Conservation (phyloP, 2,329 filamentous ascomycete species). For the Setomelanomma holmii region DNA sequence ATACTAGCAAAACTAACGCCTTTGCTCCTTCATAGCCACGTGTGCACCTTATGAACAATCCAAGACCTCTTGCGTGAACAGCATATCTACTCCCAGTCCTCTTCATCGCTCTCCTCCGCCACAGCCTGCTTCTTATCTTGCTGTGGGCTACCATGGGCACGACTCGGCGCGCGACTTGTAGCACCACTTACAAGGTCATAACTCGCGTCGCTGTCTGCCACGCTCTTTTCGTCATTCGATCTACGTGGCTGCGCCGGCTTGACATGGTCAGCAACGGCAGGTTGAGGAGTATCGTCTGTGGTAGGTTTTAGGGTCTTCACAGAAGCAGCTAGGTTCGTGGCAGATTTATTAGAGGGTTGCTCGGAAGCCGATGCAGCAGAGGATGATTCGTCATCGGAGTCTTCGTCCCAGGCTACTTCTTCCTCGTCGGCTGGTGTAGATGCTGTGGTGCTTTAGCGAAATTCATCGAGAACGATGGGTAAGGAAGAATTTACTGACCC, state of each 20-base stretch:
- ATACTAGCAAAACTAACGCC: no score
- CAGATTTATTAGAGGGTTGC: conserved; percentile 61
- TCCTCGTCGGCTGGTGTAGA: conserved; percentile 78
- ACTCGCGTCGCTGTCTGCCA: conserved; percentile 91
- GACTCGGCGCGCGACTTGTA: conserved; percentile 68
- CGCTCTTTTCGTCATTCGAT: conserved; percentile 78
- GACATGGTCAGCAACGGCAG: conserved; percentile 42
- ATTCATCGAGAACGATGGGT: neutral
- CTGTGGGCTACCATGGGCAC: conserved; percentile 66
- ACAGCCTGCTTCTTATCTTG: conserved; percentile 57
- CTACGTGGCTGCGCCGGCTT: conserved; percentile 68
- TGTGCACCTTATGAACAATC: no score
- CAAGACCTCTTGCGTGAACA: no score
- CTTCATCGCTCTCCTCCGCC: conserved; percentile 60
- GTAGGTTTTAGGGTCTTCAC: conserved; percentile 49
- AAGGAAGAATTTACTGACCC: conserved; percentile 62
- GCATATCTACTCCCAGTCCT: conserved; percentile 82
- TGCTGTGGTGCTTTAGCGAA: conserved; percentile 24
- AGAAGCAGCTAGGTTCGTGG: conserved; percentile 38
- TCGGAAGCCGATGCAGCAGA: neutral
- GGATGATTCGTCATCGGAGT: conserved; percentile 57
- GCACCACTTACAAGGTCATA: conserved; percentile 88
- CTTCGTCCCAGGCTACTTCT: conserved; percentile 73
- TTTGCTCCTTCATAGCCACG: no score
- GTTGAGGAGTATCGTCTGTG: conserved; percentile 8